phyloP scores from a whole-genome alignment of 1,284 basidiomycete genomes.

The Binderoboletus segoi region DNA sequence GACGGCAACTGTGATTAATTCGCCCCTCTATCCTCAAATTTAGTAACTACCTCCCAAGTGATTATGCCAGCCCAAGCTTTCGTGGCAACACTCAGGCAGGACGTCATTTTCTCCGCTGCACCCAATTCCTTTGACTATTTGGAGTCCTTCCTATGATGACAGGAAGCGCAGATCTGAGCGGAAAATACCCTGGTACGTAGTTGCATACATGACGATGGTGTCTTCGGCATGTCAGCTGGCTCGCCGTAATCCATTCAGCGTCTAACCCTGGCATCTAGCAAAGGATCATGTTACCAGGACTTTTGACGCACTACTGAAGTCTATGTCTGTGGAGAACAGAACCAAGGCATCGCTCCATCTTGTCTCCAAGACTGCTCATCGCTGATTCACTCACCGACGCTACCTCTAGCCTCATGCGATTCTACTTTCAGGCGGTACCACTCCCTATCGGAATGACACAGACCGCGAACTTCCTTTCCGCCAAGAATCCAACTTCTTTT shows the following conservation, averaged over 20 bases:
- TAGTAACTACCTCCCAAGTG: no score
- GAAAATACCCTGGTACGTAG: slow-evolving; percentile 28
- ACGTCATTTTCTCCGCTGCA: no score
- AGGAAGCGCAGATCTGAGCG: slow-evolving; percentile 3
- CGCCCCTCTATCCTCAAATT: no score
- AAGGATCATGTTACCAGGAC: slow-evolving; percentile 53
- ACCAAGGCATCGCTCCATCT: slow-evolving; percentile 46
- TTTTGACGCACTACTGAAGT: slow-evolving; percentile 48
- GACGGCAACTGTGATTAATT: no score
- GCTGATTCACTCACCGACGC: background rate
- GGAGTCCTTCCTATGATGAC: slow-evolving; percentile 12
- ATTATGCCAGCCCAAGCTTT: no score
- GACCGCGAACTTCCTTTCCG: slow-evolving; percentile 84
- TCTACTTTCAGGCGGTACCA: slow-evolving; percentile 60
- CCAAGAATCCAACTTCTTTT: slow-evolving; percentile 87
- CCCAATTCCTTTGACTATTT: no score
- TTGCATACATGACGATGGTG: background rate
- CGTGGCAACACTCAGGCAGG: no score
- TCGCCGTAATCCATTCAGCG: no score
- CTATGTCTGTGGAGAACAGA: slow-evolving; percentile 50
- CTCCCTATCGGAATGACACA: slow-evolving; percentile 80
- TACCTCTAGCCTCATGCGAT: slow-evolving; percentile 57
- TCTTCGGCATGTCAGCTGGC: no score
- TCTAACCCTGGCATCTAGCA: slow-evolving; percentile 31
- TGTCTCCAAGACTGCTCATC: slow-evolving; percentile 2